Conservation (phyloP, 164 flowering plant species). For the Piper betle region DNA sequence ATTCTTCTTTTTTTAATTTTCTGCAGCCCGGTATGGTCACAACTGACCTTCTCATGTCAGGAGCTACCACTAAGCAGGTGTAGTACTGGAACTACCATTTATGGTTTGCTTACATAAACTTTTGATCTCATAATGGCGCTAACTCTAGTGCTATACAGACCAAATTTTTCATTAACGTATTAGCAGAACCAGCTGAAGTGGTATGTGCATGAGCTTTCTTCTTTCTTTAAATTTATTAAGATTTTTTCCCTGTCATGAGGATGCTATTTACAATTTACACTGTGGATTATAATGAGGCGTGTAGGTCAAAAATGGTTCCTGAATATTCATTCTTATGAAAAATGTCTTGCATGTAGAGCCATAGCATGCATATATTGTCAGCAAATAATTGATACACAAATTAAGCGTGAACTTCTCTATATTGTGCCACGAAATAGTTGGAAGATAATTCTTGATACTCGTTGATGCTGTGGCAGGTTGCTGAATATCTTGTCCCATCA, state of each 20-base stretch:
- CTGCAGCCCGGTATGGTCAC: slow-evolving; percentile 98
- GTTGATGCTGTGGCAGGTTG: slow-evolving; percentile 37
- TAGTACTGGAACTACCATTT: background rate
- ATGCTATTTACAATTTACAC: no score
- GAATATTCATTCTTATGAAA: no score
- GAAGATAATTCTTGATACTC: background rate
- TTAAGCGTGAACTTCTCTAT: no score
- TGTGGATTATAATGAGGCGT: no score
- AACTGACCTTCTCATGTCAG: slow-evolving; percentile 94
- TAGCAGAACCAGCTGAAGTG: slow-evolving; percentile 95
- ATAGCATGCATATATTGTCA: no score
- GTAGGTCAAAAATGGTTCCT: no score
- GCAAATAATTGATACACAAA: no score
- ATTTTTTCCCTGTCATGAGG: no score
- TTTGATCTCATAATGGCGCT: background rate
- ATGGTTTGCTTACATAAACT: background rate
- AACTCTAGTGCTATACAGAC: slow-evolving; percentile 48
- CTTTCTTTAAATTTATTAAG: background rate
- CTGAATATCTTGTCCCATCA: slow-evolving; percentile 61
- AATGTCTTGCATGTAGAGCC: no score
- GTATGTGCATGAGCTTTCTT: slow-evolving; percentile 21
- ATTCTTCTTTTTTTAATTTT: no score
- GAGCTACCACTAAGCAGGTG: slow-evolving; percentile 93
- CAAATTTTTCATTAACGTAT: slow-evolving; percentile 83
- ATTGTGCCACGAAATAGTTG: no score